Base-by-base conservation (phyloP, 2,329 filamentous ascomycete genomes). In the Nigrospora sphaerica region DNA sequence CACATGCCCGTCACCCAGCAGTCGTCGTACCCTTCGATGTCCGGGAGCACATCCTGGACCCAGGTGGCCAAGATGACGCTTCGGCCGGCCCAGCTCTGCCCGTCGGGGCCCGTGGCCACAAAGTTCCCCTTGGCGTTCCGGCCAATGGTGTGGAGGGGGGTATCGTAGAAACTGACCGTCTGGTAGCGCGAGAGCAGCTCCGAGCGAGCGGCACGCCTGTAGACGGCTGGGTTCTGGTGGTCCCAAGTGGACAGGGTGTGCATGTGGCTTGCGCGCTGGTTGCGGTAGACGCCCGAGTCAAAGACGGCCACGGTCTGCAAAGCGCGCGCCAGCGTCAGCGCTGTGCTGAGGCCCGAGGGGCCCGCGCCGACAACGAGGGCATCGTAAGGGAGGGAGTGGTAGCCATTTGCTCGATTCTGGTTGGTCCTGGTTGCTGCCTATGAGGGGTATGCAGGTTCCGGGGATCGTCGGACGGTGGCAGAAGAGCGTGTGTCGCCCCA, bases 11-110 rank as follows among this genome's bases (percentile, higher is more conserved):
- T 63, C 10, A 66, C 73, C 77, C 77, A 84, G 46, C 73, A 74
- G 36, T 80, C 73, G 0, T 52, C 64, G 49, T 78, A 83, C 0
- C 80, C 80, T 2, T 66, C 55, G 3, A 81, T 72, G 13, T 72
- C 47, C 0, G 73, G 74, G 32, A 74, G 55, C 0, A 77, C 52
- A 51, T 84, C 80, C 19, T 55, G 59, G 0, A 76, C 66, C 0
- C 81, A 80, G 0, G 65, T 77, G 0, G 76, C 79, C 0, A 85
- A 59, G 1, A 79, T 71, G 2, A 85, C 45, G 49, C 77, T 82
- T 40, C 66, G 66, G 0, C 77, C 78, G 11, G 59, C 52, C 53
- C 72, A 82, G 0, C 53, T 56, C 3, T 59, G 54, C 0, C 74
- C 75, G 0, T 62, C 33, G 1, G 57, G 62, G 48, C 80, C 77